Percentiles rank a stretch among this genome's conserved stretches.
Evolutionary conservation across 2,329 filamentous ascomycete genomes (phyloP).

Genomic region (Fusarium coffeatum): DNA sequence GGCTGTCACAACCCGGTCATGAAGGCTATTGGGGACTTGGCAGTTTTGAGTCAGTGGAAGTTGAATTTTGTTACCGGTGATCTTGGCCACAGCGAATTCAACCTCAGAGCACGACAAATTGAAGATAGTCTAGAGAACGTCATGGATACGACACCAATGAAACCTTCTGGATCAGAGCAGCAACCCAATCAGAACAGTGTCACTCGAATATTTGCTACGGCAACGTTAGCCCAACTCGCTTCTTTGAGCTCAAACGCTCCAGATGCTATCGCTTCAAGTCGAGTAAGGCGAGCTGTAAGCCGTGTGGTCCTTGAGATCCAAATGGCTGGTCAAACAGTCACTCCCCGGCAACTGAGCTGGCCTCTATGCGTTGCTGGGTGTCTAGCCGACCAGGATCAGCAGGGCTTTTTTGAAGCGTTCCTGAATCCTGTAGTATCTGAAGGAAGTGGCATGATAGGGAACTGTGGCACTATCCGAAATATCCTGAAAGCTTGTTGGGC

Average conservation of each 20-base stretch:
- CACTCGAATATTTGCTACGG: constrained; percentile 3
- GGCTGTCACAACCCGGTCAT: background rate
- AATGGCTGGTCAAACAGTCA: background rate
- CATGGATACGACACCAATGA: background rate
- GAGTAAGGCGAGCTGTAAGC: background rate
- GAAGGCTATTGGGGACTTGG: background rate
- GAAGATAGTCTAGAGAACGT: background rate
- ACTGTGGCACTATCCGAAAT: background rate
- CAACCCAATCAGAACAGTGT: background rate
- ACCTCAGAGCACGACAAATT: rapidly evolving
- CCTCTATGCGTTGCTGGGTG: constrained; percentile 1
- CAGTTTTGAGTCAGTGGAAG: background rate
- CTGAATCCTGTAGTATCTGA: rapidly evolving
- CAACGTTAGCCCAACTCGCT: background rate
- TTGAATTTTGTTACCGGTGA: rapidly evolving
- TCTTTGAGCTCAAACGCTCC: rapidly evolving
- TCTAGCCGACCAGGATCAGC: background rate
- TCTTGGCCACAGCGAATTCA: background rate
- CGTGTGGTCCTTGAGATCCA: background rate
- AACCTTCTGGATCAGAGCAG: too few species aligned
- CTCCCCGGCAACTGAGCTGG: constrained; percentile 5
- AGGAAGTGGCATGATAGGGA: background rate
- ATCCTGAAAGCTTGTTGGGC: background rate
- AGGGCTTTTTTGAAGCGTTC: background rate
- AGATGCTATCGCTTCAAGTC: rapidly evolving